These are phyloP conservation scores for Chytridium lagenaria DNA, from an alignment of 371 early-diverging fungal species.

Conservation along the genomic window DNA sequence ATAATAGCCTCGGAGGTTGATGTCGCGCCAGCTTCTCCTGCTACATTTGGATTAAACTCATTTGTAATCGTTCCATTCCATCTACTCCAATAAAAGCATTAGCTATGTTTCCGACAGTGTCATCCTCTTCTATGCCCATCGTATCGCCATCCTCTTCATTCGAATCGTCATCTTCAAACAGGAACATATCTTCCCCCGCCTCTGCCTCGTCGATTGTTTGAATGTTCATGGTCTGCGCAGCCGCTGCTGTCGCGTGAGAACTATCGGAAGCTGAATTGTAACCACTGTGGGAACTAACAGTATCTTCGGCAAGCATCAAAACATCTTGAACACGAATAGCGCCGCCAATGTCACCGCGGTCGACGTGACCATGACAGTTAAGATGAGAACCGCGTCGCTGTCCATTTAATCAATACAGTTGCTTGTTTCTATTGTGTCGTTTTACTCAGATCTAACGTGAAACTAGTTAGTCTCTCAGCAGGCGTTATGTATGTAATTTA, in stretches of 20 bases:
- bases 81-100: not conserved
- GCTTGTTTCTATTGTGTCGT: too few relatives aligned
- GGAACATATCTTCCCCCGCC: not conserved
- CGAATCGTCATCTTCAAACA: not conserved
- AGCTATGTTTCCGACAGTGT: not conserved
- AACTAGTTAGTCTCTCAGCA: too few relatives aligned
- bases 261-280: not conserved
- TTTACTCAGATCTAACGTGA: too few relatives aligned
- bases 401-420: constrained; percentile 1
- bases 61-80: not conserved
- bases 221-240: not conserved
- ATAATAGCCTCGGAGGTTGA: not conserved
- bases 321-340: constrained; percentile 16
- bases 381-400: not conserved
- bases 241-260: not conserved
- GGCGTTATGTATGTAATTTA: too few relatives aligned
- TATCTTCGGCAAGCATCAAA: constrained; percentile 12
- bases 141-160: not conserved
- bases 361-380: constrained; percentile 13
- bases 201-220: not conserved
- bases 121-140: not conserved
- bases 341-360: constrained; percentile 4
- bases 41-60: not conserved
- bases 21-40: not conserved
- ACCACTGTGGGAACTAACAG: not conserved